Evolutionary conservation across 2,329 filamentous ascomycete genomes (phyloP), one percentile per base, ranked within the genome.

Genomic region (Cladophialophora chaetospira): DNA sequence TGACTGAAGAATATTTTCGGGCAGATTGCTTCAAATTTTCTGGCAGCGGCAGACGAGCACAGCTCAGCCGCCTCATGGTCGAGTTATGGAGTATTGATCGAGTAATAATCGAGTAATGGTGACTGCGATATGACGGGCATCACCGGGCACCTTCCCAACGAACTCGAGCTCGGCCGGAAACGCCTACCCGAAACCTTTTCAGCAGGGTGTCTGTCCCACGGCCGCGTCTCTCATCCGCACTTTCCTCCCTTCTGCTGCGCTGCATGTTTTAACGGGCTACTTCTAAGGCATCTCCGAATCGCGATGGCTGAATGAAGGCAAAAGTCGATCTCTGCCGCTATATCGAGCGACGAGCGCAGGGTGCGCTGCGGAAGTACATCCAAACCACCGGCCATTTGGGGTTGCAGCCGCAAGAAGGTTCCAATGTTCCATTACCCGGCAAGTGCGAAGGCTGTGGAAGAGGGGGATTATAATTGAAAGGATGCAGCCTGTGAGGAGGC

Each of bases 401-500:
- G 23, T 15, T 19, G 28, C 10, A 21, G 38, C 38, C n/a, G 28
- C 38, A 26, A 23, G 38, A 53, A 28, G 3, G 13, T 28, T 17
- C 23, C 31, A 35, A 26, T 26, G n/a, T 19, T 21, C 8, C 13
- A 33, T 45, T 35, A 36, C 26, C 38, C 38, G 19, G 40, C 45
- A 11, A 45, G 49, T 19, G 35, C 49, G 28, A 36, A 44, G 45
- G 19, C 5, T 25, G 52, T 21, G 33, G 23, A 40, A 54, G 31
- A 46, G 33, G 35, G 53, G 23, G 38, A 15, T 47, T 38, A 42
- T 45, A 57, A 33, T 50, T 9, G 42, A 28, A 35, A 17, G 43
- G 6, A 15, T 17, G 46, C 43, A 57, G 26, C 54, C 57, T 57
- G 50, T 63, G 50, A 57, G 60, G 53, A 60, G 44, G 63, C 63